Evolutionary conservation across 2,329 filamentous ascomycete genomes (phyloP).

Genomic region (Pseudogymnoascus sp.): DNA sequence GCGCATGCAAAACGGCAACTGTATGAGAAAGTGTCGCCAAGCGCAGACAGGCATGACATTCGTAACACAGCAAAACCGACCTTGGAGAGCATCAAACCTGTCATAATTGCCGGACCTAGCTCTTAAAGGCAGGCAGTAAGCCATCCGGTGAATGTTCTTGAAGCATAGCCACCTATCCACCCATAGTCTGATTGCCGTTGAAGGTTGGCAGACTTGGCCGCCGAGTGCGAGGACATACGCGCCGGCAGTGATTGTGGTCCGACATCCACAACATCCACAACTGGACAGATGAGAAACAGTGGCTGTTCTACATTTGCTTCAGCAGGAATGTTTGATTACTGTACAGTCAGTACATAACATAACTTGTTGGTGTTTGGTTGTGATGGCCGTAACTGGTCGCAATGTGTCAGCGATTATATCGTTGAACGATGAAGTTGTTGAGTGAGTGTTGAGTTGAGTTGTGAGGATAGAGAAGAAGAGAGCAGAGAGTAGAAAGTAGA

Average conservation of each 20-base stretch:
- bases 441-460: not conserved
- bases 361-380: not conserved
- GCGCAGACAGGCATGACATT: not conserved
- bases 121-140: not conserved
- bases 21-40: not conserved
- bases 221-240: not conserved
- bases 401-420: not conserved
- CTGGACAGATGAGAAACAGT: not conserved
- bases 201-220: not conserved
- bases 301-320: conserved; percentile 3
- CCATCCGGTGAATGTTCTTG: not conserved
- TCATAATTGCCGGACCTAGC: not conserved
- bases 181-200: not conserved
- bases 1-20: not conserved
- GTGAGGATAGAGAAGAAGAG: not conserved
- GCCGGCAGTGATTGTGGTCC: not conserved
- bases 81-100: not conserved
- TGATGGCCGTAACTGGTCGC: not conserved
- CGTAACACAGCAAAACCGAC: not conserved
- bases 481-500: too few species aligned
- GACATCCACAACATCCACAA: not conserved
- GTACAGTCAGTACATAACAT: not conserved
- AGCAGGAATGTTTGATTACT: not conserved
- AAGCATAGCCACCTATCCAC: too few species aligned
- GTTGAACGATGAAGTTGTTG: not conserved